phyloP scores from a whole-genome alignment of 805 yeast genomes.

The Wickerhamiella cacticola region DNA sequence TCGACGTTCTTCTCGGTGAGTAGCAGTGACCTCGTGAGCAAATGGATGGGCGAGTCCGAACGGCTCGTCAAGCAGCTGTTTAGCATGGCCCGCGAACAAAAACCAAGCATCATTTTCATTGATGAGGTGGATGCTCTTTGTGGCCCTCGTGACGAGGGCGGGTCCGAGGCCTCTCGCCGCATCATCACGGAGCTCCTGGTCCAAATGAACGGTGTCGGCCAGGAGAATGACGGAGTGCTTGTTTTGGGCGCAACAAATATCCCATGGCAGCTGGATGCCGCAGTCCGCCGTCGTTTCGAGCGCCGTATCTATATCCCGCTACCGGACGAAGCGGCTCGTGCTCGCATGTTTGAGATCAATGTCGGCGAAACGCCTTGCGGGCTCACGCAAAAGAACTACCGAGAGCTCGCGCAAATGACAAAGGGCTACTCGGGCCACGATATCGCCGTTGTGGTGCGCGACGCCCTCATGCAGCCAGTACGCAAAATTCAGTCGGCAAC shows the following conservation, averaged over 20 bases:
- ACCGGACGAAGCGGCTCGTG: constrained; percentile 87
- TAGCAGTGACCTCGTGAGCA: constrained; percentile 90
- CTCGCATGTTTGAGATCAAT: constrained; percentile 86
- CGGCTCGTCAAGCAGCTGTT: constrained; percentile 90
- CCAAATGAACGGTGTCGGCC: constrained; percentile 98
- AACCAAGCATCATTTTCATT: constrained; percentile 89
- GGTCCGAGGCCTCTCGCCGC: constrained; percentile 90
- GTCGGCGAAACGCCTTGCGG: constrained; percentile 83
- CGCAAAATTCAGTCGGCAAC: constrained; percentile 93
- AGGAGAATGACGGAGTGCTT: constrained; percentile 80
- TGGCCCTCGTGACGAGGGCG: constrained; percentile 97
- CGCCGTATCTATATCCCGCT: constrained; percentile 87
- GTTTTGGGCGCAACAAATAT: constrained; percentile 96
- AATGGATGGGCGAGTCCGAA: constrained; percentile 99
- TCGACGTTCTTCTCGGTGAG: constrained; percentile 93
- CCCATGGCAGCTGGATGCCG: constrained; percentile 98
- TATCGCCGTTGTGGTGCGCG: constrained; percentile 90
- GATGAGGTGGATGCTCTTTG: constrained; percentile 98
- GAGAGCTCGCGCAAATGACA: constrained; percentile 78
- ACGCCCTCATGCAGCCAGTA: constrained; percentile 96
- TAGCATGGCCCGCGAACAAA: constrained; percentile 90
- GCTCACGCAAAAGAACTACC: constrained; percentile 59
- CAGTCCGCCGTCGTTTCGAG: constrained; percentile 92
- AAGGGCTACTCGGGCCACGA: constrained; percentile 98
- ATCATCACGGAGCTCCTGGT: constrained; percentile 91